Conservation (phyloP, 257 asterid genomes). For the Osmanthus fragrans region DNA sequence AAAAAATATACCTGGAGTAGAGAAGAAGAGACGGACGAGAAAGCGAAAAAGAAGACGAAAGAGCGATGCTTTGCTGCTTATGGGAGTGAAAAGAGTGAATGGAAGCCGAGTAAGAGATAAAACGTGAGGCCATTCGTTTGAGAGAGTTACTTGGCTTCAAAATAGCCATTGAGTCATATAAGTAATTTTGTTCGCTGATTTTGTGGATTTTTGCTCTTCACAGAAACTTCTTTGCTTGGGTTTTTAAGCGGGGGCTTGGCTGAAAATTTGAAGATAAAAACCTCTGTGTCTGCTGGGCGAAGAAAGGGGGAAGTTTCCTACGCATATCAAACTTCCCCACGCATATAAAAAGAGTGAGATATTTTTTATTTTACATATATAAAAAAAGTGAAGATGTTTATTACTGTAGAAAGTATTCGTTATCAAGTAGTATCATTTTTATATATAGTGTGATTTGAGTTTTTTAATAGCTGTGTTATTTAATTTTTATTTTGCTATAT, state of each 20-base stretch:
- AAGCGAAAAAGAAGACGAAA: conserved; percentile 29
- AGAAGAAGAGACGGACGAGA: conserved; percentile 33
- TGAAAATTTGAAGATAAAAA: conserved; percentile 20
- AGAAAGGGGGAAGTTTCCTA: background rate
- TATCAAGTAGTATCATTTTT: no score
- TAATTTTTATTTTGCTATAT: no score
- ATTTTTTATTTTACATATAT: no score
- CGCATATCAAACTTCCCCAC: no score
- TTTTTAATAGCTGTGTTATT: no score
- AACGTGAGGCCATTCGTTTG: conserved; percentile 56
- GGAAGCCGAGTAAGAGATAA: conserved; percentile 33
- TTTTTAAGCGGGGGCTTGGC: conserved; percentile 19
- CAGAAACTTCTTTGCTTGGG: conserved; percentile 30
- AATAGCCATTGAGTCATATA: conserved; percentile 48
- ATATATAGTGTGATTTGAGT: no score
- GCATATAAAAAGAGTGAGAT: no score
- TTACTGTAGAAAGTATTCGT: no score
- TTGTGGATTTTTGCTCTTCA: conserved; percentile 14
- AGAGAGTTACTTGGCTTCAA: conserved; percentile 43
- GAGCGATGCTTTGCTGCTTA: conserved; percentile 21
- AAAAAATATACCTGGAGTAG: conserved; percentile 29
- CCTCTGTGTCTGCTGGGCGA: conserved; percentile 11
- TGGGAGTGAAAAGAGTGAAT: conserved; percentile 32
- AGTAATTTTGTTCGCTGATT: background rate
- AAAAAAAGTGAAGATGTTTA: no score